Evolutionary conservation across 805 yeast genomes (phyloP), one percentile per base, ranked within the genome.

Genomic region (Cyberlindnera nakhonratchasimensis): DNA sequence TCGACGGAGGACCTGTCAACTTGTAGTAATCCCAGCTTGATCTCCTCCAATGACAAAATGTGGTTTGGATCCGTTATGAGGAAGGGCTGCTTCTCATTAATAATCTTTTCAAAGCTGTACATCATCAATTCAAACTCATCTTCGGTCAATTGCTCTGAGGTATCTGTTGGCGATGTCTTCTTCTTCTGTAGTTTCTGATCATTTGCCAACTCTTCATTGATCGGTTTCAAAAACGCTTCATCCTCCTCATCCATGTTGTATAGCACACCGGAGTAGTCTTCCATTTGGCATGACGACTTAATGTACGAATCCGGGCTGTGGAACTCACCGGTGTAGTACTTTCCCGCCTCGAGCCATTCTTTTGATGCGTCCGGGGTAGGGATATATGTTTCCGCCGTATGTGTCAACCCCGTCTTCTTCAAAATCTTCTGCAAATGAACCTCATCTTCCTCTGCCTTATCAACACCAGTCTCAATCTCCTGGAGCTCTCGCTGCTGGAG

Each of bases 351-450:
- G 3, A 67, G 63, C 96, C 96, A 90, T 17, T 77, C 69, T 51
- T 74, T 74, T 0, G 95, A 82, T 4, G 98, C 97, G 70, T 88
- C 95, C 0, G 99, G 99, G 0, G 99, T 93, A 2, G 99, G 99
- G 54, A 93, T 93, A 7, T 54, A 57, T 4, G 45, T 33, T 11
- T 48, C 42, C n/a, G 48, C 47, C 44, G 78, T 67, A 16, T 86
- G 74, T 3, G 82, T 80, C 23, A 79, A 78, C 39, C 80, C 82
- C 2, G 88, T 79, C 12, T 91, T 91, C 63, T 81, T 80, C 51
- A 93, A 82, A 37, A 90, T 96, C 49, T 84, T 87, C 62, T 91
- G 96, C 48, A 93, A 72, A 75, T 93, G 99, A 31, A 86, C 93
- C 63, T 93, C 99, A 54, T 88, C 96, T 64, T 93, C 99, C 64